Percentiles rank a stretch among this genome's conserved stretches.
Evolutionary conservation across 2,329 filamentous ascomycete species (phyloP).

Genomic region (Passalora sequoiae): DNA sequence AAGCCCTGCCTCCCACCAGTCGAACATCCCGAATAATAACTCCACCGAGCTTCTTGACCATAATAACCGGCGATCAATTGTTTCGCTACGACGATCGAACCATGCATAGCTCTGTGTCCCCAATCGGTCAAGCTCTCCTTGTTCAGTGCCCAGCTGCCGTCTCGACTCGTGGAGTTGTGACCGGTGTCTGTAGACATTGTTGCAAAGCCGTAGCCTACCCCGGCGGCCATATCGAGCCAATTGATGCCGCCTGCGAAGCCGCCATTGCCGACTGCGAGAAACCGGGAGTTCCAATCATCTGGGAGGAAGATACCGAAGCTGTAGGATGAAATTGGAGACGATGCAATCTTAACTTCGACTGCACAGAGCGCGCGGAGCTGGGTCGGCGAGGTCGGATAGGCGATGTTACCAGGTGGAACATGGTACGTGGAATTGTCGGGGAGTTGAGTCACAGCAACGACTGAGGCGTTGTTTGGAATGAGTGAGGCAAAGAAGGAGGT

Average conservation of each 20-base stretch:
- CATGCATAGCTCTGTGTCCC: constrained; percentile 44
- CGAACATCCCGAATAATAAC: constrained; percentile 56
- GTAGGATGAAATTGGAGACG: constrained; percentile 26
- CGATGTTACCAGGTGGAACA: constrained; percentile 35
- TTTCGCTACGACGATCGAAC: constrained; percentile 47
- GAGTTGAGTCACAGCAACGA: constrained; percentile 34
- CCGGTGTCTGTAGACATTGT: constrained; percentile 44
- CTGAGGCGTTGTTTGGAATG: constrained; percentile 34
- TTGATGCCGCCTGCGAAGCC: constrained; percentile 47
- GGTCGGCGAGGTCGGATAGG: constrained; percentile 39
- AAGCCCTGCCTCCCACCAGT: constrained; percentile 56
- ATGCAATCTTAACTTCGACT: constrained; percentile 30
- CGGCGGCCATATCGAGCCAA: constrained; percentile 45
- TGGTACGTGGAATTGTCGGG: constrained; percentile 36
- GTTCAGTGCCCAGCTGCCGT: constrained; percentile 36
- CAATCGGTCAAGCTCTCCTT: constrained; percentile 38
- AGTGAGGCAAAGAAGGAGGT: constrained; percentile 31
- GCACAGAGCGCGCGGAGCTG: constrained; percentile 31
- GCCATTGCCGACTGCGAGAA: constrained; percentile 42
- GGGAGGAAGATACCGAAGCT: constrained; percentile 33
- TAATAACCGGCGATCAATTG: constrained; percentile 48
- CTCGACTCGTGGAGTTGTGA: constrained; percentile 36
- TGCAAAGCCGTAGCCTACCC: constrained; percentile 40
- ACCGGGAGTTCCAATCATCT: constrained; percentile 31
- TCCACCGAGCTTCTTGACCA: constrained; percentile 38